Conservation (phyloP, 495 filamentous ascomycete genomes). For the Sordaria brevicollis region DNA sequence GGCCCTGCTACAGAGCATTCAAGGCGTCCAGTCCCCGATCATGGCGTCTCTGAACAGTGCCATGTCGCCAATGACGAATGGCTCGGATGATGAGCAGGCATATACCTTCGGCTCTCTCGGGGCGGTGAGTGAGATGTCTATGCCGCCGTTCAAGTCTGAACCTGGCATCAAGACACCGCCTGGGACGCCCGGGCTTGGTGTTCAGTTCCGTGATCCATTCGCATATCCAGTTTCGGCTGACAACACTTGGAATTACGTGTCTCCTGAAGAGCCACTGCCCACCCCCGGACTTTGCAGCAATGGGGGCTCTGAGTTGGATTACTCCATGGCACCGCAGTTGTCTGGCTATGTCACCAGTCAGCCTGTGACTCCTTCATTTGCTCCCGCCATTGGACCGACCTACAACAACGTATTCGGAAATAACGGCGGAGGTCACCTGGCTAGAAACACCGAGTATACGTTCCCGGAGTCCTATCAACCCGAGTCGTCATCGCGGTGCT, state of each 20-base stretch:
- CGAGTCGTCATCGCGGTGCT: conserved; percentile 30
- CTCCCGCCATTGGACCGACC: conserved; percentile 24
- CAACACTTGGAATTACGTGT: conserved; percentile 22
- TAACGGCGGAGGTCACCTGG: conserved; percentile 4
- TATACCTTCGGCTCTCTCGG: conserved; percentile 19
- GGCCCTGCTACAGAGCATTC: conserved; percentile 25
- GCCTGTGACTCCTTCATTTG: conserved; percentile 33
- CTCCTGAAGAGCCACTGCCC: conserved; percentile 30
- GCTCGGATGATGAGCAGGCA: conserved; percentile 29
- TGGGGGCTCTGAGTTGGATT: conserved; percentile 30
- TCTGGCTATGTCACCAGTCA: conserved; percentile 33
- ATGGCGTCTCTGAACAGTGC: conserved; percentile 21
- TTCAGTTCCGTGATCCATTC: conserved; percentile 23
- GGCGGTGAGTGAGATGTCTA: conserved; percentile 5
- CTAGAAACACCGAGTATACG: conserved; percentile 29
- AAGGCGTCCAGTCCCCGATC: conserved; percentile 25
- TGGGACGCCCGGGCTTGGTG: conserved; percentile 30
- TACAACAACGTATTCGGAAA: conserved; percentile 21
- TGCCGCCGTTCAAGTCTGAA: conserved; percentile 22
- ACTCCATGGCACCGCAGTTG: conserved; percentile 25
- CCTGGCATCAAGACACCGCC: conserved; percentile 34
- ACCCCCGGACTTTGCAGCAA: conserved; percentile 35
- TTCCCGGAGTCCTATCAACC: conserved; percentile 31
- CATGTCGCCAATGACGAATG: conserved; percentile 25
- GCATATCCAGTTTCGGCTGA: conserved; percentile 16